Base-by-base conservation (phyloP, 768 basidiomycete genomes). In the Russula compacta region DNA sequence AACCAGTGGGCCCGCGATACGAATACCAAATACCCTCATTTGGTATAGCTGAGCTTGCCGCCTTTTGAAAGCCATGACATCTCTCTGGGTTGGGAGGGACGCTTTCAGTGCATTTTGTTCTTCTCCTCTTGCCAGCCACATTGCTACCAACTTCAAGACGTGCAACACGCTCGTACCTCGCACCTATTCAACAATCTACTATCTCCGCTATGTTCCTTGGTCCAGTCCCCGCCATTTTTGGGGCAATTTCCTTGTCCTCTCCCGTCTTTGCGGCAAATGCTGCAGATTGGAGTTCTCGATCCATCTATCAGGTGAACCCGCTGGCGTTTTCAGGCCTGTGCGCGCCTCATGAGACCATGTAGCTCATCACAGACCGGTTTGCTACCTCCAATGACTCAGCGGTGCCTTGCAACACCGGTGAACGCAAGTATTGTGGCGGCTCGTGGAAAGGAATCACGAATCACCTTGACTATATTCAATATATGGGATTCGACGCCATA, bases 381-480 rank as follows among this genome's bases (percentile, higher is more conserved):
- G 82, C 83, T 14, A 78, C 80, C 6, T 63, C 75, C 1, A 76
- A 77, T 40, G 73, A 71, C 40, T 69, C 76, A 0, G 66, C 71
- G 33, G 63, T 75, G 43, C 58, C 72, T 2, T 83, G 83, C 67
- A 73, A 82, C 64, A 78, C 80, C 0, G 67, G 71, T 35, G 69
- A 73, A 29, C 78, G 79, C 44, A 73, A 73, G 42, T 82, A 82
- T 69, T 85, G 83, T 59, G 82, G 82, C 35, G 83, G 83, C 6
- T 80, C 80, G 1, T 84, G 81, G 78, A 69, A 73, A 56, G 78
- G 79, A 11, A 74, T 83, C 59, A 74, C 74, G 54, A 72, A 74
- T 61, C 78, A 83, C 63, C 77, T 85, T 52, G 83, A 84, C 71
- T 85, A 85, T 68, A 84, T 85, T 57, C 76, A 81, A 64, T 75